Percentiles rank a stretch among this genome's conserved stretches.
Evolutionary conservation across 441 rosid genomes (phyloP).

Genomic region (Rhodomyrtus psidioides): DNA sequence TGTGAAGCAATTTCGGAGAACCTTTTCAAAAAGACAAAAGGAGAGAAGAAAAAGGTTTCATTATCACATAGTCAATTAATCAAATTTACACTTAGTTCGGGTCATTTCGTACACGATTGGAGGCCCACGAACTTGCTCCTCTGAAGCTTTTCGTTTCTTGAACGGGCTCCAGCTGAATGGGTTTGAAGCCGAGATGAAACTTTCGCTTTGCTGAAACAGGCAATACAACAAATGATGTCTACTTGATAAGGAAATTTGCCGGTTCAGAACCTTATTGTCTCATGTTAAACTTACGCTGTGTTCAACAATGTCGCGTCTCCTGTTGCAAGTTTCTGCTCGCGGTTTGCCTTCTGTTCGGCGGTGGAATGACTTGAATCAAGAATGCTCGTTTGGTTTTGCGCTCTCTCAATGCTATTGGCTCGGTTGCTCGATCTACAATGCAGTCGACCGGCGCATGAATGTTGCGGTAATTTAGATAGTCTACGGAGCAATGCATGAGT

Average conservation of each 20-base stretch:
- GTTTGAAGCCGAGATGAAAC: slow-evolving; percentile 21
- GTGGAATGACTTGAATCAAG: background rate
- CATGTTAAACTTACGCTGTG: background rate
- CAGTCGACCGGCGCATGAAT: background rate
- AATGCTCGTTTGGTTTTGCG: background rate
- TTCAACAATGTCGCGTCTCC: background rate
- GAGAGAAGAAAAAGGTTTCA: background rate
- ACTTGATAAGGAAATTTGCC: background rate
- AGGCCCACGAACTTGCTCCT: background rate
- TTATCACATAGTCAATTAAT: background rate
- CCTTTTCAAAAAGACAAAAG: background rate
- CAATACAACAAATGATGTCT: background rate
- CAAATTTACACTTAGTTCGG: background rate
- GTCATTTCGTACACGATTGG: background rate
- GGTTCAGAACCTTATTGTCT: background rate
- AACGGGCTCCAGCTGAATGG: slow-evolving; percentile 64
- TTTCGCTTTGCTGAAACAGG: background rate
- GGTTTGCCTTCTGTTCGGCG: background rate
- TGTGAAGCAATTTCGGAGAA: background rate
- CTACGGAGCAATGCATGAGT: background rate
- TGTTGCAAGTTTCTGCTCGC: background rate
- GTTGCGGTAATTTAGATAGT: background rate
- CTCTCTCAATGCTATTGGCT: background rate
- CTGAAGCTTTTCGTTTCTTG: slow-evolving; percentile 9
- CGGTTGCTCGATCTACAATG: background rate